These are phyloP conservation scores for Lentinula boryana DNA, from an alignment of 768 basidiomycete species.

Conservation along the genomic window DNA sequence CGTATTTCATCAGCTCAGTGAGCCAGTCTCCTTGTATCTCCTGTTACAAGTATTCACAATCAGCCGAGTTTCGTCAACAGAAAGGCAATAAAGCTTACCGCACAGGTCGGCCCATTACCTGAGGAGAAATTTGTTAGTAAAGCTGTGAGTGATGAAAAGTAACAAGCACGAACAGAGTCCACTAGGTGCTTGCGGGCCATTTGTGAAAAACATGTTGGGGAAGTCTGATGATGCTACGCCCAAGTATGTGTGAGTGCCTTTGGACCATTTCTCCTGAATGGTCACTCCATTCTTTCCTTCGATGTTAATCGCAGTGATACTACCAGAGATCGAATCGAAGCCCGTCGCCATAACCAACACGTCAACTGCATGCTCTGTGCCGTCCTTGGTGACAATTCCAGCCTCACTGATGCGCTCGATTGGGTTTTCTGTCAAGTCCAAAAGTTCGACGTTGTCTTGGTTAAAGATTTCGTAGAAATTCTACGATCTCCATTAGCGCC, in stretches of 20 bases:
- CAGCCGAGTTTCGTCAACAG: background rate
- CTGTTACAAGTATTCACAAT: background rate
- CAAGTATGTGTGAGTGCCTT: slow-evolving; percentile 10
- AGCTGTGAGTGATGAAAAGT: background rate
- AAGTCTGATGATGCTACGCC: slow-evolving; percentile 10
- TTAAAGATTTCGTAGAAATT: slow-evolving; percentile 7
- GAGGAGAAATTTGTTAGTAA: background rate
- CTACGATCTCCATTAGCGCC: background rate
- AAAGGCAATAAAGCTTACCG: slow-evolving; percentile 4
- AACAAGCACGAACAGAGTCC: slow-evolving; percentile 7
- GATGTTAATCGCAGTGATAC: slow-evolving; percentile 13
- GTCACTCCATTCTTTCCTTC: slow-evolving; percentile 11
- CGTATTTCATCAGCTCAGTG: slow-evolving; percentile 7
- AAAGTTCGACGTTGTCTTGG: slow-evolving; percentile 5
- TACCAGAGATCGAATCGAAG: slow-evolving; percentile 13
- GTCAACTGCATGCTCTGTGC: slow-evolving; percentile 3
- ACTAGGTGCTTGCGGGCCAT: slow-evolving; percentile 12
- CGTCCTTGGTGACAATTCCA: slow-evolving; percentile 1
- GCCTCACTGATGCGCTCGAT: background rate
- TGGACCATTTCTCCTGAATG: slow-evolving; percentile 12
- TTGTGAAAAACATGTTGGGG: slow-evolving; percentile 14
- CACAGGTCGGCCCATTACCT: slow-evolving; percentile 10
- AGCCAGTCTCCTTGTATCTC: slow-evolving; percentile 15
- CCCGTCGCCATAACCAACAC: slow-evolving; percentile 8
- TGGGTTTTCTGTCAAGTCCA: background rate